Evolutionary conservation across 2,329 filamentous ascomycete species (phyloP), one percentile per base, ranked within the genome.

Genomic region (Neophaeococcomyces aloes): DNA sequence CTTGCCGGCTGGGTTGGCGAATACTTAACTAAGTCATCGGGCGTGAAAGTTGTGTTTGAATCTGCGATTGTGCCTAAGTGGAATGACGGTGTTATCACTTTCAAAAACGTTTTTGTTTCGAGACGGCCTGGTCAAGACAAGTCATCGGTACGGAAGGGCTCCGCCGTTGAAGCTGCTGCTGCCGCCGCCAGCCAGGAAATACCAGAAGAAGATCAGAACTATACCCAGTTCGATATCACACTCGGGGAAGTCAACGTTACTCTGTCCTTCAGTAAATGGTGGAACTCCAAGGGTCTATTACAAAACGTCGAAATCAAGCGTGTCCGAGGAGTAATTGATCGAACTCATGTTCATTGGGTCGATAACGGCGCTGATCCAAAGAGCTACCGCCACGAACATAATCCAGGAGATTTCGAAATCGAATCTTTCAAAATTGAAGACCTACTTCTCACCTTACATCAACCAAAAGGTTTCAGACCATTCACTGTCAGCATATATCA

Each of bases 361-460:
- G 72, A 71, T 27, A 78, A 81, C 38, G 70, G 75, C 41, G 65
- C 83, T 23, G 88, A 96, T 59, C 91, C 91, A 0, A 76, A 87
- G 48, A 85, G 83, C 2, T 95, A 89, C 62, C 81, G 86, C 27
- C 86, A 94, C 59, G 79, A 86, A 57, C 88, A 95, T 60, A 74
- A 83, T 34, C 83, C 87, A 0, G 91, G 91, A 31, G 91, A 98
- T 59, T 98, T 98, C 54, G 91, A 98, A 64, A 86, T 98, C 44
- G 88, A 96, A 56, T 85, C 81, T 11, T 98, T 98, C 73, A 95
- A 89, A 61, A 78, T 98, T 69, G 86, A 94, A 59, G 91, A 98
- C 62, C 69, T 98, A 0, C 70, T 96, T 3, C 76, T 98, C 23
- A 95, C 89, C 0, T 73, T 98, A 37, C 86, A 95, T 59, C 89